Evolutionary conservation across 2,329 filamentous ascomycete genomes (phyloP).

Genomic region (Arachnomyces sp.): DNA sequence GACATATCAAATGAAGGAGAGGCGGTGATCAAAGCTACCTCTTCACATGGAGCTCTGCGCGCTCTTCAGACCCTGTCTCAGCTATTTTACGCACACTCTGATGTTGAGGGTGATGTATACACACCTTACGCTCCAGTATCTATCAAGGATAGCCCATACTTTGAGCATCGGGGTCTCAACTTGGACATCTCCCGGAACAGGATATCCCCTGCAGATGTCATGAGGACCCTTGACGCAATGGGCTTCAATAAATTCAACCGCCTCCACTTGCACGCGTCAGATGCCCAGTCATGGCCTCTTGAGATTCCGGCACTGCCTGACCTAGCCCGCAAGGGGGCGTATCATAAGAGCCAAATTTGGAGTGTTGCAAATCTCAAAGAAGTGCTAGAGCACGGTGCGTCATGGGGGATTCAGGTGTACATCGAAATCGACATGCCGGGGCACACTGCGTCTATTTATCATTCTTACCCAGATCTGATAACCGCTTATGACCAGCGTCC

Average conservation of each 20-base stretch:
- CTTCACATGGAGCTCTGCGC: constrained; percentile 18
- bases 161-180: constrained; percentile 68
- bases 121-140: constrained; percentile 61
- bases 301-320: constrained; percentile 68
- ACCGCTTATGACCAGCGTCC: constrained; percentile 50
- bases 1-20: constrained; percentile 13
- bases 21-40: constrained; percentile 16
- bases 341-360: constrained; percentile 59
- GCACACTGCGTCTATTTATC: constrained; percentile 61
- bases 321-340: constrained; percentile 64
- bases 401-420: constrained; percentile 62
- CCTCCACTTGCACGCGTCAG: constrained; percentile 42
- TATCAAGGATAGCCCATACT: constrained; percentile 64
- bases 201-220: constrained; percentile 59
- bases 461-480: constrained; percentile 62
- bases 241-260: constrained; percentile 42
- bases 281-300: constrained; percentile 53
- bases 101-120: constrained; percentile 44
- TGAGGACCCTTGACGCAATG: constrained; percentile 67
- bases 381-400: constrained; percentile 62
- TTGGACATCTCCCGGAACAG: constrained; percentile 69
- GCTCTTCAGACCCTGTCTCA: constrained; percentile 22
- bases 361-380: constrained; percentile 53
- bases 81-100: constrained; percentile 22
- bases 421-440: constrained; percentile 76